Evolutionary conservation across 2,329 filamentous ascomycete species (phyloP).

Genomic region (Beauveria sp.): DNA sequence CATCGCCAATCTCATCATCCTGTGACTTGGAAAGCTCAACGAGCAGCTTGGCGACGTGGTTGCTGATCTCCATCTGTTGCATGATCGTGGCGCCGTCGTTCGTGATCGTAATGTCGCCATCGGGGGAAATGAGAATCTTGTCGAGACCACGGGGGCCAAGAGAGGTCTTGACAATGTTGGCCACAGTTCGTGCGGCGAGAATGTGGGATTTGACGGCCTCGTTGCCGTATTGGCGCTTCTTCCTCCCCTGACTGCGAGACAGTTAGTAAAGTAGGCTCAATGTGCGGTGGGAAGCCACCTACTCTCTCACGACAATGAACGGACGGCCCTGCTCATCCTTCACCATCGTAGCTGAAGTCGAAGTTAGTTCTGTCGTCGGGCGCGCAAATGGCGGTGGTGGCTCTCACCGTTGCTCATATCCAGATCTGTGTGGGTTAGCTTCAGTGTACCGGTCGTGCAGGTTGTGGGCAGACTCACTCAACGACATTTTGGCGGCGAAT

Average conservation of each 20-base stretch:
- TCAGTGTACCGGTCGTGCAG: background rate
- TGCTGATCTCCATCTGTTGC: constrained; percentile 97
- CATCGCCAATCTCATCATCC: constrained; percentile 97
- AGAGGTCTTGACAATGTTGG: constrained; percentile 95
- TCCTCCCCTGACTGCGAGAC: constrained; percentile 74
- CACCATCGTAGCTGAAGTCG: constrained; percentile 57
- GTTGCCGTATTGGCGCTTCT: constrained; percentile 93
- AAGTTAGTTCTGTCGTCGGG: constrained; percentile 14
- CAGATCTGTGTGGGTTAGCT: constrained; percentile 54
- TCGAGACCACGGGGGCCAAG: constrained; percentile 92
- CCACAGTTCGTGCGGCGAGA: constrained; percentile 88
- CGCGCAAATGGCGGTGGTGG: constrained; percentile 6
- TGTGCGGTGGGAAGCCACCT: constrained; percentile 31
- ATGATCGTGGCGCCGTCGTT: constrained; percentile 98
- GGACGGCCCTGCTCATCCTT: constrained; percentile 97
- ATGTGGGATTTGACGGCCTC: constrained; percentile 99
- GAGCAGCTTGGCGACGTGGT: constrained; percentile 94
- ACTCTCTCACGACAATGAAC: constrained; percentile 98
- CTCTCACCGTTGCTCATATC: constrained; percentile 73
- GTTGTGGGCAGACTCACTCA: constrained; percentile 17
- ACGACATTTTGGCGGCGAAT: constrained; percentile 15
- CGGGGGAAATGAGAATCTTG: constrained; percentile 97
- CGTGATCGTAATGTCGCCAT: constrained; percentile 97
- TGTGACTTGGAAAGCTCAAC: constrained; percentile 98
- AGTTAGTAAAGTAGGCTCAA: constrained; percentile 16